Conservation (phyloP, 1,139 yeast species). For the Pichia sp. region DNA sequence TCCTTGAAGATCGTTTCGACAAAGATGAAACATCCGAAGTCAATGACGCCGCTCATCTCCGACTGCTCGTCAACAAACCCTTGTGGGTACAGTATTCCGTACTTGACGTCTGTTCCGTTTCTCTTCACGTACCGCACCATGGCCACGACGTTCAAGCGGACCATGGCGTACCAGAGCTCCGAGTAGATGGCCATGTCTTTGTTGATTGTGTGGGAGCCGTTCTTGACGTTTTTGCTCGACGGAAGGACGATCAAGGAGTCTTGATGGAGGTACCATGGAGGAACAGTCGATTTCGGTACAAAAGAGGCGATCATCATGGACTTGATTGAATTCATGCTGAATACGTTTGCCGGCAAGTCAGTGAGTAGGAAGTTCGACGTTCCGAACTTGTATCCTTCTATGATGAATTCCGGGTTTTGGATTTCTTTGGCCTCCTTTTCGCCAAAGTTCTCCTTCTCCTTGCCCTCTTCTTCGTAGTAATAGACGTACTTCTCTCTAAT, state of each 20-base stretch:
- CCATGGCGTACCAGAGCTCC: constrained; percentile 53
- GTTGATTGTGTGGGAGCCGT: constrained; percentile 1
- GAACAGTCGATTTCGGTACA: constrained; percentile 41
- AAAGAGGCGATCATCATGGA: constrained; percentile 48
- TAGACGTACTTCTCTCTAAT: constrained; percentile 4
- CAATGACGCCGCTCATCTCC: constrained; percentile 6
- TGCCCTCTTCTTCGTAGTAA: constrained; percentile 3
- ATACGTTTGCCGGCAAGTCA: constrained; percentile 6
- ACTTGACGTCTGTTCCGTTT: constrained; percentile 43
- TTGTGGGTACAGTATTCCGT: constrained; percentile 55
- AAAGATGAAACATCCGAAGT: constrained; percentile 35
- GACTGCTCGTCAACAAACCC: constrained; percentile 11
- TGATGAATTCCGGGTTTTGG: constrained; percentile 4
- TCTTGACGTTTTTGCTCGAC: constrained; percentile 15
- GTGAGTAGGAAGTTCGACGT: constrained; percentile 10
- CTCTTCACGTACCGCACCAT: constrained; percentile 60
- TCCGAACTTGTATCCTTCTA: constrained; percentile 13
- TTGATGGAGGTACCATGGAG: constrained; percentile 55
- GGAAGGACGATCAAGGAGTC: constrained; percentile 54
- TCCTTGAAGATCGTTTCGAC: constrained; percentile 70
- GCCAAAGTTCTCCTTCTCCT: not conserved
- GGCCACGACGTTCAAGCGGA: constrained; percentile 46
- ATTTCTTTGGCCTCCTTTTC: constrained; percentile 8
- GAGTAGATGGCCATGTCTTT: constrained; percentile 45
- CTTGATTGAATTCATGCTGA: constrained; percentile 9